These are phyloP conservation scores for Rhizopogon hawkerae DNA, from an alignment of 1,284 basidiomycete genomes.

Conservation along the genomic window DNA sequence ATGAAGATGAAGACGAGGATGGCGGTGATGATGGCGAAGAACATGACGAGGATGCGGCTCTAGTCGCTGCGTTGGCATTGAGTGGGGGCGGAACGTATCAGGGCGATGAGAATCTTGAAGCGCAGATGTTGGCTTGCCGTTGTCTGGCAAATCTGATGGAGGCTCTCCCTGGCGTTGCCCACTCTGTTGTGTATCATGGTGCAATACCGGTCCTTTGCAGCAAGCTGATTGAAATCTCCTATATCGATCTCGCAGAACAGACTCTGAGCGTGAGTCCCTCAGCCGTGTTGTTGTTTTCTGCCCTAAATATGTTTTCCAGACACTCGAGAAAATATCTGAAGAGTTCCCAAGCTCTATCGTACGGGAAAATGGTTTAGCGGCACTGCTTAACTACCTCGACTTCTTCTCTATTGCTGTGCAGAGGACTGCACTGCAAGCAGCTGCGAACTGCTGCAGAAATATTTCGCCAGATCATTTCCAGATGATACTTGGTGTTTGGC, in stretches of 20 bases:
- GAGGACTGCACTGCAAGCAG: slow-evolving; percentile 90
- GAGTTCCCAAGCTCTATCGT: slow-evolving; percentile 93
- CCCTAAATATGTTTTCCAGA: slow-evolving; percentile 43
- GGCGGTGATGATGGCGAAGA: slow-evolving; percentile 48
- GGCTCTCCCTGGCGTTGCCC: slow-evolving; percentile 87
- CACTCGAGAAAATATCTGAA: slow-evolving; percentile 93
- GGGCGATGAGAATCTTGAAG: slow-evolving; percentile 82
- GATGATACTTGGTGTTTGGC: slow-evolving; percentile 85
- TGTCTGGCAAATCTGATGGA: slow-evolving; percentile 97
- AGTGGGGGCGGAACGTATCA: slow-evolving; percentile 58
- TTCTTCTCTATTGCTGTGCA: slow-evolving; percentile 97
- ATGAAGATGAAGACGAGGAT: slow-evolving; percentile 60
- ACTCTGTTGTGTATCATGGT: slow-evolving; percentile 91
- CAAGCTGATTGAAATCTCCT: slow-evolving; percentile 91
- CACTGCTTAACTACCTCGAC: slow-evolving; percentile 87
- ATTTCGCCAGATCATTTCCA: slow-evolving; percentile 79
- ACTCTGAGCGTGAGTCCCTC: slow-evolving; percentile 76
- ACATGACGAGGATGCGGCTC: slow-evolving; percentile 74
- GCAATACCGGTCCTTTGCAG: slow-evolving; percentile 92
- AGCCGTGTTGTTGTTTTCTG: slow-evolving; percentile 5
- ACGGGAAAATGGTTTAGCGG: slow-evolving; percentile 85
- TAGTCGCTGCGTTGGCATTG: slow-evolving; percentile 76
- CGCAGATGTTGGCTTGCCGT: slow-evolving; percentile 87
- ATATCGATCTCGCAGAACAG: slow-evolving; percentile 94
- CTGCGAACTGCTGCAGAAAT: slow-evolving; percentile 91